A percentile compares a stretch with the other conserved stretches of the same genome.
phyloP scores from a whole-genome alignment of 2,329 filamentous ascomycete species.

The Blumeria graminis region DNA sequence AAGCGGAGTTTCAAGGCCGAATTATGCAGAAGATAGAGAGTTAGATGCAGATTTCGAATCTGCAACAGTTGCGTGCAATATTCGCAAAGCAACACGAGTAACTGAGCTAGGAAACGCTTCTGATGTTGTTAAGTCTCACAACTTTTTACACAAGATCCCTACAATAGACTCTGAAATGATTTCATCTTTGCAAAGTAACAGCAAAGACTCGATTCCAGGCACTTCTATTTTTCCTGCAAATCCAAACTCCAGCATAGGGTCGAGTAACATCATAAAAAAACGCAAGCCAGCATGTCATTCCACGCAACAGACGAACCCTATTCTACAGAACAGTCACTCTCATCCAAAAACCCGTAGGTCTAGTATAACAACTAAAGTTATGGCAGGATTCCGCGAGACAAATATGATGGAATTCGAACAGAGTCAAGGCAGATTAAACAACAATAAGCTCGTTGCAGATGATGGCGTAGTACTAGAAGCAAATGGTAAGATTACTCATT shows the following conservation, averaged over 20 bases:
- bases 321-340: slow-evolving; percentile 3
- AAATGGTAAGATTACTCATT: slow-evolving; percentile 44
- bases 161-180: slow-evolving; percentile 12
- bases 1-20: slow-evolving; percentile 53
- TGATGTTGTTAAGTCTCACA: slow-evolving; percentile 5
- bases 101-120: slow-evolving; percentile 7
- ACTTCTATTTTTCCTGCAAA: slow-evolving; percentile 32
- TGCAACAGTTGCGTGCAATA: slow-evolving; percentile 24
- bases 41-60: slow-evolving; percentile 69
- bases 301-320: slow-evolving; percentile 4
- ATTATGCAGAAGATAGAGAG: slow-evolving; percentile 89
- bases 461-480: slow-evolving; percentile 64
- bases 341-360: slow-evolving; percentile 6
- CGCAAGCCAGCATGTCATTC: slow-evolving; percentile 34
- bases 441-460: slow-evolving; percentile 65
- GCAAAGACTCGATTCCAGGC: slow-evolving; percentile 27
- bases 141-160: slow-evolving; percentile 19
- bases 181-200: slow-evolving; percentile 10
- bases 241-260: slow-evolving; percentile 11
- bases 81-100: slow-evolving; percentile 29
- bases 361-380: slow-evolving; percentile 6
- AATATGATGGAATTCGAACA: slow-evolving; percentile 80
- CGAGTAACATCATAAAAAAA: slow-evolving; percentile 42
- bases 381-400: slow-evolving; percentile 26
- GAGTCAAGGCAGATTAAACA: slow-evolving; percentile 39